Evolutionary conservation across 2,329 filamentous ascomycete species (phyloP).

Genomic region (Periconia macrospinosa): DNA sequence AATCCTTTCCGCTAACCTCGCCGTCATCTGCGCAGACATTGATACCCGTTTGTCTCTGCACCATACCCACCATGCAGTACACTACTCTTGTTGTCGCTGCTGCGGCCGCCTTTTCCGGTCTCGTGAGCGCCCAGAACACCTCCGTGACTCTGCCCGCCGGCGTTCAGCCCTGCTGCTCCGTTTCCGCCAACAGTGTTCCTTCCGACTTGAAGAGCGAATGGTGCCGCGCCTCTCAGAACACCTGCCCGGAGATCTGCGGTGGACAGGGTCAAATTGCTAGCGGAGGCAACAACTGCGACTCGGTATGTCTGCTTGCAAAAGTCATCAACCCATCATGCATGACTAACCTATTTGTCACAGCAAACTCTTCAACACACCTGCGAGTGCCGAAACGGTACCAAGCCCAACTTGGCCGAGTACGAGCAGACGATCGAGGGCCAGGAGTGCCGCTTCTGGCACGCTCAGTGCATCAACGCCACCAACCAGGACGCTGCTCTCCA

Average conservation of each 20-base stretch:
- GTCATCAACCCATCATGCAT: no score
- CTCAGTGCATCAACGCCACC: conserved; percentile 44
- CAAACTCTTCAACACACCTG: conserved; percentile 58
- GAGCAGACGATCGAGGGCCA: conserved; percentile 61
- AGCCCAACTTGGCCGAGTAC: conserved; percentile 60
- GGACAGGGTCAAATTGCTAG: conserved; percentile 42
- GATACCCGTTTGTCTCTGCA: conserved; percentile 30
- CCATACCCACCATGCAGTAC: conserved; percentile 49
- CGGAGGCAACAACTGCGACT: conserved; percentile 58
- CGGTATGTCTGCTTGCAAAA: conserved; percentile 49
- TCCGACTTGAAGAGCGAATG: conserved; percentile 48
- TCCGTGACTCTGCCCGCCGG: conserved; percentile 21
- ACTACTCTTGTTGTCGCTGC: conserved; percentile 50
- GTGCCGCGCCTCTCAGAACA: conserved; percentile 62
- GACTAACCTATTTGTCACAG: conserved; percentile 41
- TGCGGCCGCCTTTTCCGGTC: conserved; percentile 47
- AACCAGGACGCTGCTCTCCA: conserved; percentile 42
- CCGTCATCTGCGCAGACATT: conserved; percentile 34
- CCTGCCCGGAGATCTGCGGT: conserved; percentile 63
- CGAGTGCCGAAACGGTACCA: conserved; percentile 58
- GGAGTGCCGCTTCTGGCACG: conserved; percentile 59
- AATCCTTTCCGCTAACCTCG: conserved; percentile 29
- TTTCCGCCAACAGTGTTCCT: conserved; percentile 47
- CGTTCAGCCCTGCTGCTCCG: conserved; percentile 42
- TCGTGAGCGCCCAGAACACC: conserved; percentile 50